Conservation (phyloP, 2,329 filamentous ascomycete genomes). For the Ampelomyces quisqualis region DNA sequence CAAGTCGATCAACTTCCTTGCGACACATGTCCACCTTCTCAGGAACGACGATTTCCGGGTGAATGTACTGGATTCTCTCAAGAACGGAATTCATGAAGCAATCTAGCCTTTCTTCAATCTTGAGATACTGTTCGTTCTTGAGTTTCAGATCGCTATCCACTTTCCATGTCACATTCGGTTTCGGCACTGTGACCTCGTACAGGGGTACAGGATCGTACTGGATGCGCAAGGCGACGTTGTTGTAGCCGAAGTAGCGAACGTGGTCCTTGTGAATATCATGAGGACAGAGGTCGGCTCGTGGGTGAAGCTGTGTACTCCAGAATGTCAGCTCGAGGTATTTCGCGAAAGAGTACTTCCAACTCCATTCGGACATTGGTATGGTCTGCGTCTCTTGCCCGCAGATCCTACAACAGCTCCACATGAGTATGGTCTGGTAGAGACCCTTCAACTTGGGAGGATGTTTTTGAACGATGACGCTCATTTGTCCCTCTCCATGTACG, state of each 20-base stretch:
- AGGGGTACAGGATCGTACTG: conserved; percentile 92
- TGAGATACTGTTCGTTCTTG: conserved; percentile 86
- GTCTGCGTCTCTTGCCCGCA: conserved; percentile 89
- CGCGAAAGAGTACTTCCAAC: conserved; percentile 97
- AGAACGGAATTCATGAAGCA: conserved; percentile 88
- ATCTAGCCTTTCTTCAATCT: conserved; percentile 77
- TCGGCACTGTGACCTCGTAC: conserved; percentile 89
- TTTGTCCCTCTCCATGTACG: conserved; percentile 90
- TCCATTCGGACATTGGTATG: conserved; percentile 86
- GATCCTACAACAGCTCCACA: conserved; percentile 96
- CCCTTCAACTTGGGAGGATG: conserved; percentile 66
- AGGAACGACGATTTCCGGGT: conserved; percentile 84
- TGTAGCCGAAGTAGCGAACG: conserved; percentile 86
- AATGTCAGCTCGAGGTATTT: conserved; percentile 98
- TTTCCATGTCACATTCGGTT: conserved; percentile 92
- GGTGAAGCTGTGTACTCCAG: conserved; percentile 82
- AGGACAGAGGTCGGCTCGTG: conserved; percentile 72
- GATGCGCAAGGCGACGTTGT: conserved; percentile 80
- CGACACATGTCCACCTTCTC: conserved; percentile 83
- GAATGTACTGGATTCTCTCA: conserved; percentile 80
- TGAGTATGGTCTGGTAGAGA: conserved; percentile 75
- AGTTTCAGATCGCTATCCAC: conserved; percentile 89
- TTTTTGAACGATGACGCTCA: conserved; percentile 86
- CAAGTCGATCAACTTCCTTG: conserved; percentile 75
- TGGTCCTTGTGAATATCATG: conserved; percentile 94